Percentiles rank a stretch among this genome's conserved stretches.
These are phyloP conservation scores for Brassica nigra DNA, from an alignment of 345 rosid species.

Conservation along the genomic window DNA sequence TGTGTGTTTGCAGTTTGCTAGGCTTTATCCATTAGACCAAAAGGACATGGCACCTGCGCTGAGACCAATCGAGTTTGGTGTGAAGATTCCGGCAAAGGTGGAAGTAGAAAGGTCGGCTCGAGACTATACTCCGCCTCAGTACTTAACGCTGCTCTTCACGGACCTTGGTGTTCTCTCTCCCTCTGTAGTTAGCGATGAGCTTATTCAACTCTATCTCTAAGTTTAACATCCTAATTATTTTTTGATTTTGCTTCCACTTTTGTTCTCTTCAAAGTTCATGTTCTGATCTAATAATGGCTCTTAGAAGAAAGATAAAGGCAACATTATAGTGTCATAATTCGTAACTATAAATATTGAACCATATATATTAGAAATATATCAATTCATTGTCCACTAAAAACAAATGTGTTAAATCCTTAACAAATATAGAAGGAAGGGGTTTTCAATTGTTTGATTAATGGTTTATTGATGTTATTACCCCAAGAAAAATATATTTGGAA, in stretches of 20 bases:
- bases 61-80: slow-evolving; percentile 84
- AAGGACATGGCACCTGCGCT: slow-evolving; percentile 89
- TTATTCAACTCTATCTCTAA: slow-evolving; percentile 77
- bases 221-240: background rate
- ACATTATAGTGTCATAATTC: background rate
- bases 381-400: too few species aligned
- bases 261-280: too few species aligned
- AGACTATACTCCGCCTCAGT: slow-evolving; percentile 92
- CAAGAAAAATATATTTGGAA: too few species aligned
- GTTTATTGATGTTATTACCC: too few species aligned
- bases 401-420: too few species aligned
- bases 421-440: too few species aligned
- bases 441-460: too few species aligned
- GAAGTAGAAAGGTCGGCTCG: slow-evolving; percentile 90
- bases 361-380: too few species aligned
- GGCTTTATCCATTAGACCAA: slow-evolving; percentile 92
- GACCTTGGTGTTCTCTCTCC: slow-evolving; percentile 94
- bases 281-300: background rate
- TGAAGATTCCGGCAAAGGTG: slow-evolving; percentile 79
- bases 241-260: background rate
- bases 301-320: background rate
- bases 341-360: too few species aligned
- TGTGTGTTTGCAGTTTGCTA: slow-evolving; percentile 71
- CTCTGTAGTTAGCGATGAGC: slow-evolving; percentile 93
- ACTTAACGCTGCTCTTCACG: slow-evolving; percentile 84